These are phyloP conservation scores for Colletotrichum sp. DNA, from an alignment of 2,329 filamentous ascomycete species.

Conservation along the genomic window DNA sequence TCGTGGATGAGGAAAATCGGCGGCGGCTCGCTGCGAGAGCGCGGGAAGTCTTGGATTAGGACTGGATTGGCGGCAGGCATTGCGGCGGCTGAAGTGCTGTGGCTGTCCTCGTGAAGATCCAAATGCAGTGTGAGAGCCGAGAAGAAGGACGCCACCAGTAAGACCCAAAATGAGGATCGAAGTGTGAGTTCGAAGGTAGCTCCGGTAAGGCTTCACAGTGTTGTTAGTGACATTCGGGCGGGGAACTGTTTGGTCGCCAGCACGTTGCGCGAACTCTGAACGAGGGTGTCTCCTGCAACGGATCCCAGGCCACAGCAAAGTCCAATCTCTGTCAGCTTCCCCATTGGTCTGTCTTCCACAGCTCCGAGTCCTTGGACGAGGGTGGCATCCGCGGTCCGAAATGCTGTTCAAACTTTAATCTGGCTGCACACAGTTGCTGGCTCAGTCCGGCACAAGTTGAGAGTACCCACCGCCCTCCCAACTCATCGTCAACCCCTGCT, in stretches of 20 bases:
- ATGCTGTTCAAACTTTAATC: background rate
- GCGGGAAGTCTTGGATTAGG: constrained; percentile 5
- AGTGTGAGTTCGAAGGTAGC: background rate
- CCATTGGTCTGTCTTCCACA: background rate
- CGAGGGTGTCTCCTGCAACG: background rate
- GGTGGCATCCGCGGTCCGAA: background rate
- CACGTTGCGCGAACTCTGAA: background rate
- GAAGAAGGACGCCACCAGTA: background rate
- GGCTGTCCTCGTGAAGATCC: background rate
- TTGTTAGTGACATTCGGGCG: background rate
- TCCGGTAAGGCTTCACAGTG: background rate
- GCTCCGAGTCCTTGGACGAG: background rate
- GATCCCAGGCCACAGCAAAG: background rate
- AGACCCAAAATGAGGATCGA: background rate
- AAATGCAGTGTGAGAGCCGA: background rate
- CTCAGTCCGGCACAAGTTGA: background rate
- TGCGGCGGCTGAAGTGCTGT: background rate
- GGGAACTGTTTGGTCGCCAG: background rate
- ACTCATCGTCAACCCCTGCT: background rate
- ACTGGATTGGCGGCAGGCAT: constrained; percentile 10
- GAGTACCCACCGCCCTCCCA: background rate
- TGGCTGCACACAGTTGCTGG: background rate
- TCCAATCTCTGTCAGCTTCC: background rate
- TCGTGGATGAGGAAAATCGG: constrained; percentile 12
- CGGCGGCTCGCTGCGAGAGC: background rate